Base-by-base conservation (phyloP, 768 basidiomycete species). In the Candolleomyces eurysporus region DNA sequence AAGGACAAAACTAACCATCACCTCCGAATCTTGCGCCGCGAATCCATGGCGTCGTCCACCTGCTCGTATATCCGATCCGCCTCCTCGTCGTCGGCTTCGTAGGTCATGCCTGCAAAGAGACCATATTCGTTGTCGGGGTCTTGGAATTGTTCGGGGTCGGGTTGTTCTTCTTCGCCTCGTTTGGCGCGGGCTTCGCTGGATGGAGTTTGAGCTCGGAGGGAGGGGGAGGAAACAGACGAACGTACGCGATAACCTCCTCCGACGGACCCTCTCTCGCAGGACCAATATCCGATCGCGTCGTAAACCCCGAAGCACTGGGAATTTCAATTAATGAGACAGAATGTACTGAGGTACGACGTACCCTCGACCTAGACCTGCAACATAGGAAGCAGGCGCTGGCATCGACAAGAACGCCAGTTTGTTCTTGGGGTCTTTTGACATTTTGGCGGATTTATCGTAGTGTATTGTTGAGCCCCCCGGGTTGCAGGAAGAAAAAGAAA, bases 121-220 rank as follows among this genome's bases (percentile, higher is more conserved):
- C 96, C 96, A 65, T 88, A 90, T 77, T 98, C 96, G 72, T 98
- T 96, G 71, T 99, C 97, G 22, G 96, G 97, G 73, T 99, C 96
- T 73, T 96, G 93, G 68, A 91, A 94, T 67, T 92, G 90, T 6
- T 96, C 96, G 0, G 92, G 90, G 73, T 94, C 93, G 26, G 92
- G 79, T 57, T 96, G 93, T 0, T 85, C 77, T 67, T 96, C 96
- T 75, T 98, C 94, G 6, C 94, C 93, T 45, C 94, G 84, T 65
- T 79, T 84, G 6, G 88, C 89, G 71, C 93, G 90, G 0, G 95
- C 95, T 65, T 94, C 94, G 4, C 93, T n/a, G n/a, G n/a, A n/a
- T n/a, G n/a, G n/a, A n/a, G n/a, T n/a, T n/a, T n/a, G n/a, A n/a
- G n/a, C n/a, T n/a, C n/a, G n/a, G n/a, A n/a, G n/a, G 1, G n/a